Base-by-base conservation (phyloP, 83 land plant genomes). In the Larix sibirica region DNA sequence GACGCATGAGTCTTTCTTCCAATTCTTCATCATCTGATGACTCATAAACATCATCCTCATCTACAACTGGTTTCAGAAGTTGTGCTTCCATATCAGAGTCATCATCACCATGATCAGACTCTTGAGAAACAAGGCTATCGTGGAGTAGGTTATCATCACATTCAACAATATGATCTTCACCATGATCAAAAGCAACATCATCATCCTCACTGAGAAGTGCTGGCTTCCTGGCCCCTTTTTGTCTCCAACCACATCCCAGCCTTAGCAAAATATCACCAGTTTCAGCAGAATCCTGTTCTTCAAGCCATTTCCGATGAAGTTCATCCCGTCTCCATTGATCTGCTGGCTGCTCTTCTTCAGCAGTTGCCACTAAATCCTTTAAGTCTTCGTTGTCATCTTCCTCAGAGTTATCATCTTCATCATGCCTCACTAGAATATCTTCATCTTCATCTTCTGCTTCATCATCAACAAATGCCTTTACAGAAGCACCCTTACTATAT, bases 361-460 rank as follows among this genome's bases (percentile, higher is more conserved):
- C 87, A 77, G 89, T 83, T 78, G 91, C 94, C 62, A 96, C 85
- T 75, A 94, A 60, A 84, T 94, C 97, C 62, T 85, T 75, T 28
- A 91, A 70, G 33, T 90, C 96, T 31, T 91, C 92, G 77, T 56
- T 61, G 71, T 92, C 96, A 40, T 82, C 91, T 65, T 26, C 67
- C 62, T 83, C 87, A n/a, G 83, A 86, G 56, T 92, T 85, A 24
- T 89, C 92, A n/a, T 96, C 98, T 81, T 87, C 89, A 47, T 91
- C 93, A 61, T 80, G 84, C 40, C 87, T 86, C 17, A 89, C 81
- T 10, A 84, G 36, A 31, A 62, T 64, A 78, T 96, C 96, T 62
- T 92, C 95, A 86, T 90, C 95, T 87, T 96, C 98, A 88, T 96
- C 96, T 56, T 89, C 92, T 61, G 98, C 97, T 83, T 94, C 98